Conservation (phyloP, 164 flowering plant genomes). For the Umbilicus rupestris region DNA sequence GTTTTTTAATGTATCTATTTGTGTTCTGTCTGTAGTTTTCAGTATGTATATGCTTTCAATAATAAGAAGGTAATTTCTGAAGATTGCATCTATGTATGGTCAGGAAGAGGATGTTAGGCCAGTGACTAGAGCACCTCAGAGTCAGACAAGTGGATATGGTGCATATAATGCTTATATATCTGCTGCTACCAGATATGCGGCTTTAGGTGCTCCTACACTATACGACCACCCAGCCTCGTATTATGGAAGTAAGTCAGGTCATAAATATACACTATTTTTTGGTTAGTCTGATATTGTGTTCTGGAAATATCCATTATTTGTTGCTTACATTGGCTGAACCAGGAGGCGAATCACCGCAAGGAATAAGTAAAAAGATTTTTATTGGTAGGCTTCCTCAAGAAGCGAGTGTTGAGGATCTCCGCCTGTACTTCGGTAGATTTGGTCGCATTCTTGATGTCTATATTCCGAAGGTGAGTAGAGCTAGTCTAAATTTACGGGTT, state of each 20-base stretch:
- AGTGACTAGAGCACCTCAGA: constrained; percentile 34
- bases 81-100: not conserved
- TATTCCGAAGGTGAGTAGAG: constrained; percentile 68
- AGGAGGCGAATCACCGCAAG: constrained; percentile 52
- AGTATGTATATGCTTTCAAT: not conserved
- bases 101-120: constrained; percentile 86
- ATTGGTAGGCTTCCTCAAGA: constrained; percentile 97
- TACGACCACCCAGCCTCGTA: constrained; percentile 74
- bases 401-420: constrained; percentile 79
- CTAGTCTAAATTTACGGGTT: not conserved
- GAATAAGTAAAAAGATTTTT: constrained; percentile 87
- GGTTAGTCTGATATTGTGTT: not conserved
- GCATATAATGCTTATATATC: constrained; percentile 92
- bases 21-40: not conserved
- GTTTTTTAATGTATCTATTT: not conserved
- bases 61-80: not conserved
- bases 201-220: constrained; percentile 89
- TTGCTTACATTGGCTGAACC: constrained; percentile 7
- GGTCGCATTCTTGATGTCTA: constrained; percentile 92
- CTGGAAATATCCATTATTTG: not conserved
- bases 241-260: constrained; percentile 66
- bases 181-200: constrained; percentile 97
- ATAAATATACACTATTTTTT: not conserved
- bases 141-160: constrained; percentile 69
- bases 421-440: constrained; percentile 85